phyloP scores from a whole-genome alignment of 2,329 filamentous ascomycete species.

The Arthrinium phaeospermum region DNA sequence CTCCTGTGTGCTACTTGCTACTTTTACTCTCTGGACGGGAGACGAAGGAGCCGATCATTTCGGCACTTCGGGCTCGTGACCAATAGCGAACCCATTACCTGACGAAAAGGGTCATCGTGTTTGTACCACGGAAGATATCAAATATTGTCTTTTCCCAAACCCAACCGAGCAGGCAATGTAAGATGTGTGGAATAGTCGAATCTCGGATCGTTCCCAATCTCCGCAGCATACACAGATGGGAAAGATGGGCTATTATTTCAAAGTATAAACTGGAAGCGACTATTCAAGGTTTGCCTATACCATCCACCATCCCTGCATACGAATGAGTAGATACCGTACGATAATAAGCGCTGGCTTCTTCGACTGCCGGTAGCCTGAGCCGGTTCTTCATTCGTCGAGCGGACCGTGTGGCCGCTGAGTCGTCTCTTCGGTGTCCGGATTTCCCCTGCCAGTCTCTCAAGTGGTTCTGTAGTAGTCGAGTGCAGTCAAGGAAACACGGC shows the following conservation, averaged over 20 bases:
- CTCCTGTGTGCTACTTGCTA: neutral
- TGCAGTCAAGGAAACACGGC: neutral
- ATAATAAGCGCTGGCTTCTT: neutral
- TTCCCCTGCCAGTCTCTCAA: neutral
- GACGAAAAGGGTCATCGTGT: neutral
- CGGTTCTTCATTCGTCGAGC: neutral
- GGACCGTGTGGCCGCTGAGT: constrained; percentile 1
- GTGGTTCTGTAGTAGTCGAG: neutral
- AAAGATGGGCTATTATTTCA: neutral
- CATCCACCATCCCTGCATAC: neutral
- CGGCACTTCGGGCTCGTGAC: constrained; percentile 1
- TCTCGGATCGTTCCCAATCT: neutral
- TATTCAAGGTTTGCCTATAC: neutral
- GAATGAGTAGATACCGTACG: neutral
- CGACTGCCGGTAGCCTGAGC: neutral
- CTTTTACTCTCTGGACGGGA: neutral
- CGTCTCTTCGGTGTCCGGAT: neutral
- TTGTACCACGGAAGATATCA: neutral
- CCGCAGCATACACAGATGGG: neutral
- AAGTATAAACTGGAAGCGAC: neutral
- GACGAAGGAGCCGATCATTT: constrained; percentile 10
- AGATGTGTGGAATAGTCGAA: neutral
- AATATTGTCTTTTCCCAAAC: too few relatives aligned
- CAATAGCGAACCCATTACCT: neutral
- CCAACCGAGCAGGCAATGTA: neutral